Percentiles rank a stretch among this genome's conserved stretches.
These are phyloP conservation scores for Dactylellina haptotyla DNA, from an alignment of 2,329 filamentous ascomycete species.

Conservation along the genomic window DNA sequence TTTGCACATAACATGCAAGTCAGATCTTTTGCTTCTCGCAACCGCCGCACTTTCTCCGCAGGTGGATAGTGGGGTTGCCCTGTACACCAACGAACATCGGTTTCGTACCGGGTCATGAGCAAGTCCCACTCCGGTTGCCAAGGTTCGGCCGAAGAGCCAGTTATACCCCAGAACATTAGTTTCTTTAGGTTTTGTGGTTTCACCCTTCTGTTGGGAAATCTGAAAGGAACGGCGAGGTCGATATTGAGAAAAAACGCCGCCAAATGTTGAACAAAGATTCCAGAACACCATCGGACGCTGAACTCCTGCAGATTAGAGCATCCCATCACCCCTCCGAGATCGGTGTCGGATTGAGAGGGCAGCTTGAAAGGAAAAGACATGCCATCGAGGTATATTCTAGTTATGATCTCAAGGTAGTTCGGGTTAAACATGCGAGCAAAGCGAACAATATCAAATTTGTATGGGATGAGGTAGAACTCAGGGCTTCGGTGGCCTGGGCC, in stretches of 20 bases:
- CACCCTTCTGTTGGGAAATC: background rate
- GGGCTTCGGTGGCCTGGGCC: too few species aligned
- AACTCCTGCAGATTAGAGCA: background rate
- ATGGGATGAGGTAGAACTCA: too few species aligned
- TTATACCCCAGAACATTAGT: slow-evolving; percentile 11
- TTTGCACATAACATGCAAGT: background rate
- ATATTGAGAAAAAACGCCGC: background rate
- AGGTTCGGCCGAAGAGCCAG: background rate
- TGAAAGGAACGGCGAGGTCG: background rate
- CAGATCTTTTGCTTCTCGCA: too few species aligned
- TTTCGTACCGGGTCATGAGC: background rate
- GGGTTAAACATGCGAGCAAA: too few species aligned
- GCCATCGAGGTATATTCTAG: background rate
- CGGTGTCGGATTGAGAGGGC: background rate
- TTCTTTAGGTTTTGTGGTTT: background rate
- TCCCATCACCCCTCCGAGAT: background rate
- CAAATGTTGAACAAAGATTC: background rate
- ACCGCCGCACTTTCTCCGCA: too few species aligned
- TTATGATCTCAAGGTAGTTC: background rate
- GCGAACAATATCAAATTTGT: too few species aligned
- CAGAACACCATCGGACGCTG: slow-evolving; percentile 10
- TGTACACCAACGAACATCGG: background rate
- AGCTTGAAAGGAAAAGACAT: background rate
- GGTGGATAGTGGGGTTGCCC: background rate
- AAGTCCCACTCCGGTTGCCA: background rate